Evolutionary conservation across 441 rosid genomes (phyloP).

Genomic region (Pelargonium exstipulatum): DNA sequence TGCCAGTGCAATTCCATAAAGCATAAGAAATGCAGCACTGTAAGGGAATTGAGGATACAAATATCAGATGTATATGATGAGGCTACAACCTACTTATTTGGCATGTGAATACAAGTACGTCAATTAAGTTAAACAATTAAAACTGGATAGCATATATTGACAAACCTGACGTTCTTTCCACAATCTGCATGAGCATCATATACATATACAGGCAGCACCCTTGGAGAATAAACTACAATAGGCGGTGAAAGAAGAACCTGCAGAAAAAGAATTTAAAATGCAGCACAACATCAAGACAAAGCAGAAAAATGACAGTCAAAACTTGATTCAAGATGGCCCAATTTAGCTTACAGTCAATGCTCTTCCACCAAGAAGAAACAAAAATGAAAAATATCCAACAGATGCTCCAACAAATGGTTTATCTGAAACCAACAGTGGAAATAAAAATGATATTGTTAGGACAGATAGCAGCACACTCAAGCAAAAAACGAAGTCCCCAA

Average conservation of each 20-base stretch:
- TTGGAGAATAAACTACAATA: conserved; percentile 96
- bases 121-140: not conserved
- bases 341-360: conserved; percentile 79
- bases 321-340: conserved; percentile 16
- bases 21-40: conserved; percentile 96
- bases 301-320: conserved; percentile 16
- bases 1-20: conserved; percentile 98
- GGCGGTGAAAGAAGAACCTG: conserved; percentile 99
- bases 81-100: conserved; percentile 5
- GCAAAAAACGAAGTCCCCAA: conserved; percentile 7
- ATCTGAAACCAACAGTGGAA: conserved; percentile 39
- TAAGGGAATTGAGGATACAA: conserved; percentile 17
- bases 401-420: conserved; percentile 99
- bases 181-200: conserved; percentile 99
- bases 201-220: conserved; percentile 97
- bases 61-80: conserved; percentile 19
- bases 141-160: conserved; percentile 21
- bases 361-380: conserved; percentile 96
- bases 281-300: conserved; percentile 16
- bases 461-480: not conserved
- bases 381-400: conserved; percentile 93
- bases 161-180: conserved; percentile 98
- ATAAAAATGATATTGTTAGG: conserved; percentile 13
- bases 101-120: conserved; percentile 5
- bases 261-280: conserved; percentile 15